These are phyloP conservation scores for Diplodia seriata DNA, from an alignment of 2,329 filamentous ascomycete genomes.

Conservation along the genomic window DNA sequence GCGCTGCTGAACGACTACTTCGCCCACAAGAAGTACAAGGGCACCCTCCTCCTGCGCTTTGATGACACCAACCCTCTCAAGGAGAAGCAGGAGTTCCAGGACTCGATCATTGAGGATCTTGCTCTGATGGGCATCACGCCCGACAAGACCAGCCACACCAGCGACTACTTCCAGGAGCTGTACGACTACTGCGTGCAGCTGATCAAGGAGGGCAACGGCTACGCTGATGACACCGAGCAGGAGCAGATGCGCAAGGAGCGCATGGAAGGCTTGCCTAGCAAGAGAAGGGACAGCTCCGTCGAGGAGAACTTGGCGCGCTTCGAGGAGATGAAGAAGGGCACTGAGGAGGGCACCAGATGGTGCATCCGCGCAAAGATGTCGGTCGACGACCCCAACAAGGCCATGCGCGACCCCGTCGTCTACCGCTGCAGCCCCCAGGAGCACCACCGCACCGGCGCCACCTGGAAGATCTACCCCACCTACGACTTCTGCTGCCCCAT, in stretches of 20 bases:
- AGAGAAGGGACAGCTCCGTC: constrained; percentile 75
- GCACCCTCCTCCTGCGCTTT: constrained; percentile 88
- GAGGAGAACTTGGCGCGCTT: constrained; percentile 88
- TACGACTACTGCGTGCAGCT: constrained; percentile 85
- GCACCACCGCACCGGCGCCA: constrained; percentile 79
- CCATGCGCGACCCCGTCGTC: constrained; percentile 94
- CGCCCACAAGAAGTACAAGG: constrained; percentile 89
- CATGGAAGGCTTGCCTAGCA: constrained; percentile 82
- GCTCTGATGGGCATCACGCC: constrained; percentile 90
- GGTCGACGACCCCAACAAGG: constrained; percentile 90
- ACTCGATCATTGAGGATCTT: constrained; percentile 91
- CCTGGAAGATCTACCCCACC: constrained; percentile 86
- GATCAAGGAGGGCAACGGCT: constrained; percentile 86
- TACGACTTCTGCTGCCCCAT: constrained; percentile 88
- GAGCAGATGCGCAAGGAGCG: constrained; percentile 87
- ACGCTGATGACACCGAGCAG: constrained; percentile 92
- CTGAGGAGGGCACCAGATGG: constrained; percentile 78
- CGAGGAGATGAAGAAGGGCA: constrained; percentile 90
- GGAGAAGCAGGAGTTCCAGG: constrained; percentile 95
- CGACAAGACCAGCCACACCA: constrained; percentile 86
- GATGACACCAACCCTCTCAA: constrained; percentile 98
- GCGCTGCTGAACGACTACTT: constrained; percentile 96
- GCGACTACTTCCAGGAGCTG: constrained; percentile 92
- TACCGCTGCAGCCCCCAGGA: constrained; percentile 83
- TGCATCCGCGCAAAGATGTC: constrained; percentile 96